Evolutionary conservation across 169 alveolate genomes (phyloP).

Genomic region (Plasmodium yoelii): DNA sequence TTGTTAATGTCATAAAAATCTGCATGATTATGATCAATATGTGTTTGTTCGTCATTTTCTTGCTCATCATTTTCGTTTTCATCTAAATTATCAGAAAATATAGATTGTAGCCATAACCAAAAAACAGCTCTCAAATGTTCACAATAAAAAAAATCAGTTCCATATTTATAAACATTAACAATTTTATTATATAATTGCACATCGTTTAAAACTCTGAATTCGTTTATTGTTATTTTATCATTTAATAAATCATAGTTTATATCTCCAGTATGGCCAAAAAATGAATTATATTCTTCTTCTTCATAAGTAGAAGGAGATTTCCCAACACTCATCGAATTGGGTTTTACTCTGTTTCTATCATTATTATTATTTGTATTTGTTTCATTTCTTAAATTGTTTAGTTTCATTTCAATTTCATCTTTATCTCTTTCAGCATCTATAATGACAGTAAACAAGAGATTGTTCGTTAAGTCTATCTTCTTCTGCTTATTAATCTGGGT

Average conservation of each 20-base stretch:
- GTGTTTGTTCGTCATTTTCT: background rate
- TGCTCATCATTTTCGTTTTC: background rate
- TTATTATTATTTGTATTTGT: background rate
- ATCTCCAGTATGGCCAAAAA: constrained; percentile 9
- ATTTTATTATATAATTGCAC: constrained; percentile 33
- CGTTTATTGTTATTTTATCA: constrained; percentile 44
- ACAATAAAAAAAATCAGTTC: constrained; percentile 26
- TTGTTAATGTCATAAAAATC: constrained; percentile 36
- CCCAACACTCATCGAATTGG: background rate
- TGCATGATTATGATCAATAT: background rate
- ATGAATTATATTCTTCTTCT: background rate
- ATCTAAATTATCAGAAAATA: constrained; percentile 23
- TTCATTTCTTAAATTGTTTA: constrained; percentile 1
- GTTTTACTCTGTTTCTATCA: background rate
- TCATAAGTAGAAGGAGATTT: background rate
- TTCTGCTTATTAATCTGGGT: background rate
- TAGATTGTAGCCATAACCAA: constrained; percentile 72
- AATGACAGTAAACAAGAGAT: constrained; percentile 37
- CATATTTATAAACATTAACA: constrained; percentile 40
- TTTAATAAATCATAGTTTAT: constrained; percentile 36
- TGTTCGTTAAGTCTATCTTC: constrained; percentile 29
- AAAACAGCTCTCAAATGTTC: constrained; percentile 65
- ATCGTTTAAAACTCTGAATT: constrained; percentile 36
- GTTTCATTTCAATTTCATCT: constrained; percentile 1
- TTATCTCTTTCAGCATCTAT: constrained; percentile 41